Base-by-base conservation (phyloP, 1,139 yeast species). In the Lodderomyces parapsilosis region DNA sequence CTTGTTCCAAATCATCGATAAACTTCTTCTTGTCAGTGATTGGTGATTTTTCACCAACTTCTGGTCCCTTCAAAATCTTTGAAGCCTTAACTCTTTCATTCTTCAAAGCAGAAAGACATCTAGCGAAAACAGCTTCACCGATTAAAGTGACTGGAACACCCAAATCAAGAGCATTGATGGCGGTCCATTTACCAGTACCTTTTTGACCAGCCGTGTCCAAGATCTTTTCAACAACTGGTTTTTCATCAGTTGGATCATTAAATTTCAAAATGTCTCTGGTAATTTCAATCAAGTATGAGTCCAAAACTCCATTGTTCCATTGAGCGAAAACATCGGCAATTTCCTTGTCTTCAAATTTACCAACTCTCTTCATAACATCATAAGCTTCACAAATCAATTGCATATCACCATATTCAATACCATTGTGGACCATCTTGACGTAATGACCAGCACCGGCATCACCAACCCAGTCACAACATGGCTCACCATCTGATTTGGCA, bases 131-230 rank as follows among this genome's bases (percentile, higher is more conserved):
- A 48, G 99, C 98, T 79, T 93, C 99, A 71, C 98, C 97, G 62
- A 93, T 93, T 66, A 93, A 81, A 53, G 99, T 90, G 62, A 93
- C 96, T 57, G 99, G 99, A 85, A 88, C 88, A 71, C 98, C 99
- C 62, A 93, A 80, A 72, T 93, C 99, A 62, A 93, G 80, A 52
- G 99, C 98, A 68, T 90, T 90, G 69, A 91, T 87, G 54, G 98
- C 98, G 57, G 98, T 93, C 99, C 99, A 93, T 80, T 93, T 93
- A 77, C 99, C 99, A 57, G 99, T 93, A 81, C 99, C 99, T 81
- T 93, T 93, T 79, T 93, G 99, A 61, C 99, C 99, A 57, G 99
- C 99, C 59, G 88, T 69, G 71, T 93, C 99, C 71, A 90, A 76
- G 65, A 93, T 91, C 81, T 93, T 93, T 77, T 93, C 98, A 55